Evolutionary conservation across 805 yeast species (phyloP).

Genomic region (Dipodascus geniculatus): DNA sequence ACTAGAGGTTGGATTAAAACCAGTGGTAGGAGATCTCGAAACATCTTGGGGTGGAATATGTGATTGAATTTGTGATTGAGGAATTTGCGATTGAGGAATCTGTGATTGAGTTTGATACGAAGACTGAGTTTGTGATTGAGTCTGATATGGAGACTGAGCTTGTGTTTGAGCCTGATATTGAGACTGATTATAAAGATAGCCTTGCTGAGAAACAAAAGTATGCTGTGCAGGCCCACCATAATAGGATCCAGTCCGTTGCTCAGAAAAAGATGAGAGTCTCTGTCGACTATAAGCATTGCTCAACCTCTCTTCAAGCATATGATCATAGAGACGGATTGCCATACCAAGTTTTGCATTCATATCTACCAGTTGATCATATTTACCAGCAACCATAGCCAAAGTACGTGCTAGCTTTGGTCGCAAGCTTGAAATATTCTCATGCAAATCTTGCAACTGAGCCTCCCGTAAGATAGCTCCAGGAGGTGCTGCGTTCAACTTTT

Average conservation of each 20-base stretch:
- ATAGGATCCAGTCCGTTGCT: not conserved
- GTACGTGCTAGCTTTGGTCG: slow-evolving; percentile 61
- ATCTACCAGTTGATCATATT: slow-evolving; percentile 55
- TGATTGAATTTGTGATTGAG: too few species aligned
- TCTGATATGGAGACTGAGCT: slow-evolving; percentile 5
- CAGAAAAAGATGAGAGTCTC: not conserved
- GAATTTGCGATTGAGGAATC: not conserved
- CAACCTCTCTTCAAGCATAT: slow-evolving; percentile 48
- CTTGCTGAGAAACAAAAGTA: not conserved
- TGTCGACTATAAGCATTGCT: slow-evolving; percentile 26
- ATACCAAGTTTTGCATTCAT: slow-evolving; percentile 71
- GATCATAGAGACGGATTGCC: slow-evolving; percentile 65
- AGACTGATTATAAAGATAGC: not conserved
- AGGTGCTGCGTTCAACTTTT: slow-evolving; percentile 37
- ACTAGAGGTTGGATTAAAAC: too few species aligned
- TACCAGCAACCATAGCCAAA: slow-evolving; percentile 43
- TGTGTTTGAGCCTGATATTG: slow-evolving; percentile 1
- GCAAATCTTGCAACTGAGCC: slow-evolving; percentile 42
- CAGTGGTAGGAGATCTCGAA: too few species aligned
- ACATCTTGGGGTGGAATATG: too few species aligned
- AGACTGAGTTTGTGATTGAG: not conserved
- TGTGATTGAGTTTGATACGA: not conserved
- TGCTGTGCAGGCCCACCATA: slow-evolving; percentile 1
- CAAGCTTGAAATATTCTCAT: slow-evolving; percentile 44
- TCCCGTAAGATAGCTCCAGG: slow-evolving; percentile 34